These are phyloP conservation scores for Diatrype stigma DNA, from an alignment of 2,329 filamentous ascomycete species.

Conservation along the genomic window DNA sequence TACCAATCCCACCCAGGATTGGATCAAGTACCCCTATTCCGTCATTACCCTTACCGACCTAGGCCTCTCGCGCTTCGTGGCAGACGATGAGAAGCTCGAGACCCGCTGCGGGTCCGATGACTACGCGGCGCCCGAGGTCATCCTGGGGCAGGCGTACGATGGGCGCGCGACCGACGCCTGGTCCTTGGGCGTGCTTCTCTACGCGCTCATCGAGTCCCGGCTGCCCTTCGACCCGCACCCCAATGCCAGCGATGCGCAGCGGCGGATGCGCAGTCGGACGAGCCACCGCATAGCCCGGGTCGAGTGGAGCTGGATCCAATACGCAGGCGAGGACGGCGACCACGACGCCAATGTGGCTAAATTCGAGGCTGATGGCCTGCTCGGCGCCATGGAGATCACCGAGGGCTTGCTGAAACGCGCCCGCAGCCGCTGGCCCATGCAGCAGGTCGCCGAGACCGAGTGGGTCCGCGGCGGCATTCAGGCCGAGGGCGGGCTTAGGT, in stretches of 20 bases:
- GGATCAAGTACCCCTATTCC: conserved; percentile 72
- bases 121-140: conserved; percentile 93
- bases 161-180: conserved; percentile 89
- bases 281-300: conserved; percentile 93
- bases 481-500: conserved; percentile 58
- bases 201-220: conserved; percentile 88
- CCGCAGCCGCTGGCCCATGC: conserved; percentile 70
- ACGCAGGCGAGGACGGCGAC: conserved; percentile 77
- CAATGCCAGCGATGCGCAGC: conserved; percentile 69
- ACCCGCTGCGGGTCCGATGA: conserved; percentile 95
- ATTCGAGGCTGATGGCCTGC: conserved; percentile 60
- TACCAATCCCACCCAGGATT: conserved; percentile 59
- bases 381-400: conserved; percentile 75
- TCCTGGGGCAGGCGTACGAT: conserved; percentile 93
- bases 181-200: conserved; percentile 90
- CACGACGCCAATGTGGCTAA: conserved; percentile 66
- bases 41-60: conserved; percentile 88
- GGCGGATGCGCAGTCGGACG: conserved; percentile 73
- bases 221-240: conserved; percentile 90
- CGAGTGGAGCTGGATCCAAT: conserved; percentile 93
- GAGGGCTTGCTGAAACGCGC: conserved; percentile 82
- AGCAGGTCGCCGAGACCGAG: conserved; percentile 64
- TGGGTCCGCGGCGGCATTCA: conserved; percentile 76
- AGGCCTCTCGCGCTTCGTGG: conserved; percentile 80
- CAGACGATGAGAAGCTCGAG: conserved; percentile 82